A percentile compares a stretch with the other conserved stretches of the same genome.
These are phyloP conservation scores for Jacaranda mimosifolia DNA, from an alignment of 257 asterid genomes.

Conservation along the genomic window DNA sequence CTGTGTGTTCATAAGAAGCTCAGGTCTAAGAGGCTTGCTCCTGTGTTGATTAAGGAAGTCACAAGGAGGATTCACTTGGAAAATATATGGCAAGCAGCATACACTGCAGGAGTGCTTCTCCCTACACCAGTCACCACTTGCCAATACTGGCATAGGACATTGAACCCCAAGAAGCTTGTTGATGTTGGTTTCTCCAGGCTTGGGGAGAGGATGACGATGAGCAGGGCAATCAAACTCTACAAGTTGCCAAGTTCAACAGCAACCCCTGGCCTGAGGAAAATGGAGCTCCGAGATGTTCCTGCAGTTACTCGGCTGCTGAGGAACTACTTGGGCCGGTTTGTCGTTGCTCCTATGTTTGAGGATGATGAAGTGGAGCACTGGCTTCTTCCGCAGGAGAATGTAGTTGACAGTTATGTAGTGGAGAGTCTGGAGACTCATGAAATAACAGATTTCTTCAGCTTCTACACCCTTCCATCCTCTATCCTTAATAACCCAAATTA, in stretches of 20 bases:
- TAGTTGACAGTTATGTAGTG: conserved; percentile 59
- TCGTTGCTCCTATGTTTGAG: conserved; percentile 56
- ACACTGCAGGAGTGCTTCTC: conserved; percentile 62
- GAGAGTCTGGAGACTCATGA: conserved; percentile 54
- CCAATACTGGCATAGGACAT: conserved; percentile 61
- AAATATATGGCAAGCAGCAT: conserved; percentile 67
- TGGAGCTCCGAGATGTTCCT: conserved; percentile 59
- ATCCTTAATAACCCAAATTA: conserved; percentile 52
- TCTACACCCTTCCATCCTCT: conserved; percentile 57
- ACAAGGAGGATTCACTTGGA: conserved; percentile 63
- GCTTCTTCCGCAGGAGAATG: conserved; percentile 62
- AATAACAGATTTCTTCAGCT: conserved; percentile 61
- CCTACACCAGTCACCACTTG: conserved; percentile 58
- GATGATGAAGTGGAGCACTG: conserved; percentile 61
- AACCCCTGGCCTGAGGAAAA: conserved; percentile 57
- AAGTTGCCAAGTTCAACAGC: conserved; percentile 46
- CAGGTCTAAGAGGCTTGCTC: conserved; percentile 63
- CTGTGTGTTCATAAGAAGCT: conserved; percentile 68
- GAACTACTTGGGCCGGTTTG: conserved; percentile 49
- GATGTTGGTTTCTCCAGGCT: conserved; percentile 64
- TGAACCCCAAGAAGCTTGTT: conserved; percentile 62
- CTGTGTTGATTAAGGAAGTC: conserved; percentile 65
- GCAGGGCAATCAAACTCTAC: conserved; percentile 57
- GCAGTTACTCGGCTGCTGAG: conserved; percentile 52
- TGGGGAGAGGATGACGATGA: conserved; percentile 69